Evolutionary conservation across 306 rosid genomes (phyloP), one percentile per base, ranked within the genome.

Genomic region (Dalbergia cultrata): DNA sequence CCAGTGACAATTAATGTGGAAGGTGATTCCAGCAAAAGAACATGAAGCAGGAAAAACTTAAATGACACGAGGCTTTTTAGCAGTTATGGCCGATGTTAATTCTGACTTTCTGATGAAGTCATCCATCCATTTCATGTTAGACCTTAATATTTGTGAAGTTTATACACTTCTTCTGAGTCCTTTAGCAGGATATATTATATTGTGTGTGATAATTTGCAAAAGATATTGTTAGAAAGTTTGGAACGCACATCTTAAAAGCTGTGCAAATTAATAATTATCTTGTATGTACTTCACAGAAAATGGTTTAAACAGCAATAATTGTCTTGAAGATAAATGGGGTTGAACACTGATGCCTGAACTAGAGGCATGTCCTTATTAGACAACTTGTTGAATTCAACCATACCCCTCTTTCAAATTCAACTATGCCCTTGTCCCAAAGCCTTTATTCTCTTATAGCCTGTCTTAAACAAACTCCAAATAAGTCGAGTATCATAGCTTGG

Each of bases 1-100:
- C 65, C 54, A 57, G 45, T 78, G 34, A 17, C 76, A 35, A 80
- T 80, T 75, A 72, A 74, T 44, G 61, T 82, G 74, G 87, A 77
- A 56, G 67, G 61, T 17, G 21, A 33, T 8, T 50, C 44, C 47
- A 80, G 22, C 64, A 19, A 18, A 43, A 66, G 39, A 61, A 49
- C 76, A 47, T 74, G 59, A 67, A 33, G 64, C 57, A 9, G 56
- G 66, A 58, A 21, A 81, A 67, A 8, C 35, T 44, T 63, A 5
- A 3, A 12, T 19, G 34, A 34, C 52, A 66, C 4, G 50, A 31
- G 50, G 18, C 39, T 49, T 49, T 49, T 43, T 67, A 58, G 65
- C 49, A 19, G 34, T 76, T 45, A 17, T 16, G 54, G 8, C 19
- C 31, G 18, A 41, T 44, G 69, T 68, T 61, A n/a, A 44, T 56